These are phyloP conservation scores for Eutrema japonicum DNA, from an alignment of 345 rosid species.

Conservation along the genomic window DNA sequence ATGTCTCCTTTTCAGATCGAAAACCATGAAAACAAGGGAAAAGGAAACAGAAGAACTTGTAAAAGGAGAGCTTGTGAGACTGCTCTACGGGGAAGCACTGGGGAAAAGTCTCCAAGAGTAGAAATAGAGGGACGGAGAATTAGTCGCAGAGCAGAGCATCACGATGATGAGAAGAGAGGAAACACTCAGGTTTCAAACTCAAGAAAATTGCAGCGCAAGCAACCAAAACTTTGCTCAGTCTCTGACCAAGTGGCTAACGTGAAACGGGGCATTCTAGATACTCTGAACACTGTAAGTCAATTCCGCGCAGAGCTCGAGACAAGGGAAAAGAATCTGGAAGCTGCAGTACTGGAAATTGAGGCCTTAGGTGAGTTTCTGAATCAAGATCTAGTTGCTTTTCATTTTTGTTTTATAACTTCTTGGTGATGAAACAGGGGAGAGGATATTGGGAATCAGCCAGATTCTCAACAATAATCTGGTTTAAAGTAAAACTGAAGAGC, in stretches of 20 bases:
- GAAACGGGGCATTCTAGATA: constrained; percentile 15
- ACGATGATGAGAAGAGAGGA: background rate
- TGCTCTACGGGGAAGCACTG: background rate
- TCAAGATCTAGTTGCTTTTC: background rate
- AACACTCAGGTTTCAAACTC: background rate
- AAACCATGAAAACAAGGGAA: constrained; percentile 10
- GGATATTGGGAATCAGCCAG: constrained; percentile 38
- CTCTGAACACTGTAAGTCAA: constrained; percentile 27
- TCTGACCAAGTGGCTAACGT: constrained; percentile 37
- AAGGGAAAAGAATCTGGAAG: constrained; percentile 36
- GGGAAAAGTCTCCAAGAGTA: constrained; percentile 4
- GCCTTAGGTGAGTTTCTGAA: constrained; percentile 31
- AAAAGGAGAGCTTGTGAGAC: constrained; percentile 31
- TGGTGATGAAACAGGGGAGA: constrained; percentile 34
- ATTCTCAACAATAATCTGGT: constrained; percentile 25
- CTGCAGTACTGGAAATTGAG: constrained; percentile 19
- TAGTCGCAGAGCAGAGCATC: background rate
- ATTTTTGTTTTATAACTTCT: background rate
- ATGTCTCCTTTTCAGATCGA: constrained; percentile 9
- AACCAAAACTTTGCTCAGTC: constrained; percentile 20
- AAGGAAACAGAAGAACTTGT: constrained; percentile 9
- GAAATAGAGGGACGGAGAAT: constrained; percentile 1
- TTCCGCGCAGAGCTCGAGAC: constrained; percentile 26
- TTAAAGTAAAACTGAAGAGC: background rate
- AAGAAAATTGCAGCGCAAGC: background rate